phyloP scores from a whole-genome alignment of 495 filamentous ascomycete genomes.

The Wilcoxina mikolae region DNA sequence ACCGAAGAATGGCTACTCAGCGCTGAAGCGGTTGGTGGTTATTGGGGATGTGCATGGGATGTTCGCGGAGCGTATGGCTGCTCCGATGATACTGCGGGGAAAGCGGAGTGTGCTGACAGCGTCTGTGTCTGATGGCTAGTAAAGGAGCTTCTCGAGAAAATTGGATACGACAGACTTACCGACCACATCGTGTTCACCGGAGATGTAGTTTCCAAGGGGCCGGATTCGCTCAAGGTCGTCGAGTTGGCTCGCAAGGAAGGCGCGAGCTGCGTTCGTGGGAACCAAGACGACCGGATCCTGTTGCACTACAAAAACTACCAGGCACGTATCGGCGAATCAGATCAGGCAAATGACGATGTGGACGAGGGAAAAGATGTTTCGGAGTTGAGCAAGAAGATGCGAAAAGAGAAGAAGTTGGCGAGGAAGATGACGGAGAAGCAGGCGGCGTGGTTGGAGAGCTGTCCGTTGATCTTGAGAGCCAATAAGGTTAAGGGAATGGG shows the following conservation, averaged over 20 bases:
- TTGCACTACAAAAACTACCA: slow-evolving; percentile 30
- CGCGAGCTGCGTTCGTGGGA: slow-evolving; percentile 74
- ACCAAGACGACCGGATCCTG: slow-evolving; percentile 79
- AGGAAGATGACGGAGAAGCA: slow-evolving; percentile 43
- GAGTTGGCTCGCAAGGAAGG: slow-evolving; percentile 50
- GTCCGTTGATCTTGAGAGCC: slow-evolving; percentile 60
- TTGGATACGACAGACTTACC: slow-evolving; percentile 42
- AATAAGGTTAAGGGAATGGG: slow-evolving; percentile 43
- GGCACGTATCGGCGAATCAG: slow-evolving; percentile 6
- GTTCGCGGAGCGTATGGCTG: slow-evolving; percentile 41
- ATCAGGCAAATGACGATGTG: slow-evolving; percentile 11
- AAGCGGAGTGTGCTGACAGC: background rate
- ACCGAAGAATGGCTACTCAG: slow-evolving; percentile 10
- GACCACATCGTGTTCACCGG: slow-evolving; percentile 77
- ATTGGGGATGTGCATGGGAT: slow-evolving; percentile 90
- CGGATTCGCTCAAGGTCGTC: slow-evolving; percentile 65
- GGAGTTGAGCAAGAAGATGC: background rate
- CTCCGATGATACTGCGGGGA: background rate
- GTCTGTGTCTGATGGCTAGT: slow-evolving; percentile 32
- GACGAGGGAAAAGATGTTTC: slow-evolving; percentile 11
- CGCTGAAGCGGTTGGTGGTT: slow-evolving; percentile 44
- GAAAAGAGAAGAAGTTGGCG: slow-evolving; percentile 28
- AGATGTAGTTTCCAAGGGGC: slow-evolving; percentile 79
- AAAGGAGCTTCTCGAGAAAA: slow-evolving; percentile 48
- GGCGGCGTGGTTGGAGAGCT: slow-evolving; percentile 51